Conservation (phyloP, 805 yeast genomes). For the Saccharomycopsis fermentans region DNA sequence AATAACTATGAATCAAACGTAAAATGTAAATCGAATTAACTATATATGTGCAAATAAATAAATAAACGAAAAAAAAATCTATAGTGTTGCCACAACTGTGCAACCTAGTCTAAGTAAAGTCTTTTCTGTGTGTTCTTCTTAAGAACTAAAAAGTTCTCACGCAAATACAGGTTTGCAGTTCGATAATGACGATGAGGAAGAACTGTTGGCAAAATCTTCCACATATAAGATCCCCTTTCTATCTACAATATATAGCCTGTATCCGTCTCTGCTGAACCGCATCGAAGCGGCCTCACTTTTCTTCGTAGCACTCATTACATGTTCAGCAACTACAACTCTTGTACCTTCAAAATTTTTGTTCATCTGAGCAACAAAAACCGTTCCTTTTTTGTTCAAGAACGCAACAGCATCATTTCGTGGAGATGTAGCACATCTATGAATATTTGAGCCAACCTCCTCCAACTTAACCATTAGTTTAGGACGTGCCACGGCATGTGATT, state of each 20-base stretch:
- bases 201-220: conserved; percentile 48
- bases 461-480: conserved; percentile 53
- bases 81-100: background rate
- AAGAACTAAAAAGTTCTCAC: background rate
- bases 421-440: conserved; percentile 64
- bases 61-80: background rate
- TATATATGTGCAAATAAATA: background rate
- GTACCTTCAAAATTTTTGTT: conserved; percentile 38
- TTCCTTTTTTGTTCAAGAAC: conserved; percentile 68
- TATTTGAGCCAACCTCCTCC: conserved; percentile 71
- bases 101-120: background rate
- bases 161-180: conserved; percentile 1
- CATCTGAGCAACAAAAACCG: conserved; percentile 50
- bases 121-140: too few relatives aligned
- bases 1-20: background rate
- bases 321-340: conserved; percentile 58
- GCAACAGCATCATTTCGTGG: conserved; percentile 85
- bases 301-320: conserved; percentile 65
- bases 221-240: conserved; percentile 70
- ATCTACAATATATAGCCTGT: conserved; percentile 64
- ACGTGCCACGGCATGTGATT: conserved; percentile 33
- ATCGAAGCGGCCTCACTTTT: conserved; percentile 71
- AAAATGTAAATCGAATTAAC: background rate
- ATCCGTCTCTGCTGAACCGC: conserved; percentile 71
- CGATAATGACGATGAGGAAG: background rate